Percentiles rank a stretch among this genome's conserved stretches.
These are phyloP conservation scores for Hirschioporus abietinus DNA, from an alignment of 768 basidiomycete genomes.

Conservation along the genomic window DNA sequence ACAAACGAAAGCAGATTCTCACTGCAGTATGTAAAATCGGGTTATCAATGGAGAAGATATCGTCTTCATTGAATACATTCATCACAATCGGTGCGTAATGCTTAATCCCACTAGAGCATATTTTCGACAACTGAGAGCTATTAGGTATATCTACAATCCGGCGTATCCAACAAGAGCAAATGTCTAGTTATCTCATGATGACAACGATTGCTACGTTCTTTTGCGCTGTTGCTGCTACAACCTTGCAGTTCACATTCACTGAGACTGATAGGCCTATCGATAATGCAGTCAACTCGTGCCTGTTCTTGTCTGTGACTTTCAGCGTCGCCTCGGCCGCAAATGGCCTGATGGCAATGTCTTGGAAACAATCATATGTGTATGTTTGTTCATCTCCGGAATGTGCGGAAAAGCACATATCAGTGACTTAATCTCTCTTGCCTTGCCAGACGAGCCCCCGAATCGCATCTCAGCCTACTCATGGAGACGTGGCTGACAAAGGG, in stretches of 20 bases:
- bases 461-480: background rate
- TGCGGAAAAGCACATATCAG: background rate
- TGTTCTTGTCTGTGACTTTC: background rate
- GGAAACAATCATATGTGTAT: background rate
- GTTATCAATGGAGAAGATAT: too few relatives aligned
- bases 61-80: too few relatives aligned
- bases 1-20: too few relatives aligned
- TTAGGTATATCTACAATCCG: background rate
- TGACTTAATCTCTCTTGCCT: background rate
- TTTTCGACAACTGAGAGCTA: background rate
- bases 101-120: too few relatives aligned
- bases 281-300: background rate
- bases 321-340: background rate
- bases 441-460: background rate
- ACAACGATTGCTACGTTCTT: background rate
- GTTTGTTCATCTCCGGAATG: background rate
- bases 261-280: background rate
- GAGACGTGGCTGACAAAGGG: background rate
- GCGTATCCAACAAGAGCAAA: background rate
- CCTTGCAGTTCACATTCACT: background rate
- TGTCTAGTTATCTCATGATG: background rate
- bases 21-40: too few relatives aligned
- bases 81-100: too few relatives aligned
- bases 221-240: background rate
- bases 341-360: background rate